Evolutionary conservation across 2,329 filamentous ascomycete genomes (phyloP), one percentile per base, ranked within the genome.

Genomic region (Colletotrichum tropicale): DNA sequence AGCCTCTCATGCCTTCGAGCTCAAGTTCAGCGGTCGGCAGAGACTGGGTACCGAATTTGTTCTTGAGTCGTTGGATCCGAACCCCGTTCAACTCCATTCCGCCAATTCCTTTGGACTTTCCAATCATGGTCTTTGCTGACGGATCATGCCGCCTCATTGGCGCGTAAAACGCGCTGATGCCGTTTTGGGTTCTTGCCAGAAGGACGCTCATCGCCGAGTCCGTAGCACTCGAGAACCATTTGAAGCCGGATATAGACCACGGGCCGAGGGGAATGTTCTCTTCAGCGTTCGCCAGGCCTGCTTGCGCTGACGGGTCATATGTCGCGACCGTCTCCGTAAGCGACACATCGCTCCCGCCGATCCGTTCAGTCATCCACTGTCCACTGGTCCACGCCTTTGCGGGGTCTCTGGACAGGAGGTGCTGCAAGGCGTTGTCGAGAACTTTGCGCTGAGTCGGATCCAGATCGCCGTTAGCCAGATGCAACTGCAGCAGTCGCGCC

Each of bases 311-410:
- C 5, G 43, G 24, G 1, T 38, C 65, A 8, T 60, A 26, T 15
- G 16, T 36, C 5, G 92, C 92, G 6, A 90, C 83, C 0, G 93
- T 95, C 82, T 95, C 93, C 0, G 92, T 94, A 48, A 89, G 87
- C 5, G 91, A 91, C 2, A 95, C 92, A 79, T 95, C 93, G 77
- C 92, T 94, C 0, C 93, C 93, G 3, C 93, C 93, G 0, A 88
- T 87, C 4, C 93, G 87, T 79, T 95, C 93, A 0, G 93, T 95
- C 93, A 95, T 95, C 93, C 94, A 95, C 81, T 95, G 93, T 0
- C 93, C 93, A 55, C 90, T 93, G 0, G 93, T 95, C 93, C 93
- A 95, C 1, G 91, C 90, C 21, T 83, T 78, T 0, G 79, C 70
- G 0, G 86, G 84, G 28, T 93, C 87, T 6, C 89, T 85, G 6